A percentile compares a stretch with the other conserved stretches of the same genome.
These are phyloP conservation scores for Balakata baccata DNA, from an alignment of 345 rosid genomes.

Conservation along the genomic window DNA sequence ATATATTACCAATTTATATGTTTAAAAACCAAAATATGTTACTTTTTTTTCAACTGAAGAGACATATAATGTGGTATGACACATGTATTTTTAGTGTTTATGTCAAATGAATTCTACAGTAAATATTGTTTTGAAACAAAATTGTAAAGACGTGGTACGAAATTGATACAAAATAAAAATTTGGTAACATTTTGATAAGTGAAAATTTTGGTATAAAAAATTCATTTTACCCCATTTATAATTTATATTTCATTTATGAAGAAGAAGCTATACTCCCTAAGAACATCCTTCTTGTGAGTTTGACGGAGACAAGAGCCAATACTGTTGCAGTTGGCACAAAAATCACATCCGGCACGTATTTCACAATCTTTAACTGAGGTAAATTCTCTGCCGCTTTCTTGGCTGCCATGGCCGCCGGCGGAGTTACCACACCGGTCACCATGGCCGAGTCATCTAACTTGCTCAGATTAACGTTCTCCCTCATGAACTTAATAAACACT, in stretches of 20 bases:
- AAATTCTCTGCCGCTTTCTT: conserved; percentile 80
- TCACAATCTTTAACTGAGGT: conserved; percentile 60
- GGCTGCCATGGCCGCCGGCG: conserved; percentile 85
- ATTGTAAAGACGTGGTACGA: too few species aligned
- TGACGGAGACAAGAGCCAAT: conserved; percentile 55
- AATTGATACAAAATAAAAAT: too few species aligned
- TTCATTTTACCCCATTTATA: too few species aligned
- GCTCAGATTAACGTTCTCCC: conserved; percentile 39
- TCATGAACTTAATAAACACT: conserved; percentile 46
- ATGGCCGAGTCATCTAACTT: conserved; percentile 56
- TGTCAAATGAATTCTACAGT: too few species aligned
- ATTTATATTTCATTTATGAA: background rate
- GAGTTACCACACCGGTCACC: conserved; percentile 56
- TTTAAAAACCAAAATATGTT: too few species aligned
- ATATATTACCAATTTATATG: too few species aligned
- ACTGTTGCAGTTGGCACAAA: conserved; percentile 70
- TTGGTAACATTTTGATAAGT: too few species aligned
- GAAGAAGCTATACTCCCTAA: conserved; percentile 16
- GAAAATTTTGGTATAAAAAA: too few species aligned
- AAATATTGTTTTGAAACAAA: too few species aligned
- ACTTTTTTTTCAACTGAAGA: too few species aligned
- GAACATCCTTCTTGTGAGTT: conserved; percentile 63
- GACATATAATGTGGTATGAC: too few species aligned
- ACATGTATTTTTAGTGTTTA: too few species aligned
- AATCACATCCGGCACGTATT: conserved; percentile 68